Evolutionary conservation across 306 rosid genomes (phyloP), one percentile per base, ranked within the genome.

Genomic region (Myrica gale): DNA sequence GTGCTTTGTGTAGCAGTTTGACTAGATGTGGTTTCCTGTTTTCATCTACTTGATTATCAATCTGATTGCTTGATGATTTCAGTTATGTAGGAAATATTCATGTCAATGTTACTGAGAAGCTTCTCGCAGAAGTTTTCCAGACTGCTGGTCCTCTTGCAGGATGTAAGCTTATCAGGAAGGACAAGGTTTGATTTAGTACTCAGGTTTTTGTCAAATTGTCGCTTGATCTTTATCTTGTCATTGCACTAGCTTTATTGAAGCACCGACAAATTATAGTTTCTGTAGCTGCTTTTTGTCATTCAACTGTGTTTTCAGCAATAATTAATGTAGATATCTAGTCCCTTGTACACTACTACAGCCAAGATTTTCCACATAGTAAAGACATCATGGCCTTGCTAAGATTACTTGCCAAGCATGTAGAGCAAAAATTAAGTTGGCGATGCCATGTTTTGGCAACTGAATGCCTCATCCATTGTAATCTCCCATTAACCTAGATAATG

Each of bases 61-160:
- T 75, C 68, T 62, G 71, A 84, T 55, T 52, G n/a, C 52, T 76
- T 3, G 54, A 44, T 80, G 74, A 54, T 78, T 84, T 80, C 89
- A 87, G 91, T 73, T 87, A 87, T 87, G 91, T 80, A 52, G 91
- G 91, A 76, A 87, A 87, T 76, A 87, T 87, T 80, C 87, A 87
- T 82, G 87, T 85, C 80, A 84, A 87, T 69, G 91, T 87, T 74
- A 85, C 85, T 9, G 91, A 87, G 72, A 76, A 82, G 53, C 91
- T 87, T 85, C 91, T 87, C 32, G 88, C 82, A 6, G 91, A 87
- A 85, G 89, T 87, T 72, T 87, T 87, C 78, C 91, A 85, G 87
- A 82, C 85, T 78, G 87, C 84, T 65, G 91, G 91, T 65, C 89
- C 86, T 78, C 88, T 87, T 74, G 87, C 88, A 52, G 91, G 91